Percentiles rank a stretch among this genome's conserved stretches.
These are phyloP conservation scores for Neodidymelliopsis sp. DNA, from an alignment of 2,329 filamentous ascomycete species.

Conservation along the genomic window DNA sequence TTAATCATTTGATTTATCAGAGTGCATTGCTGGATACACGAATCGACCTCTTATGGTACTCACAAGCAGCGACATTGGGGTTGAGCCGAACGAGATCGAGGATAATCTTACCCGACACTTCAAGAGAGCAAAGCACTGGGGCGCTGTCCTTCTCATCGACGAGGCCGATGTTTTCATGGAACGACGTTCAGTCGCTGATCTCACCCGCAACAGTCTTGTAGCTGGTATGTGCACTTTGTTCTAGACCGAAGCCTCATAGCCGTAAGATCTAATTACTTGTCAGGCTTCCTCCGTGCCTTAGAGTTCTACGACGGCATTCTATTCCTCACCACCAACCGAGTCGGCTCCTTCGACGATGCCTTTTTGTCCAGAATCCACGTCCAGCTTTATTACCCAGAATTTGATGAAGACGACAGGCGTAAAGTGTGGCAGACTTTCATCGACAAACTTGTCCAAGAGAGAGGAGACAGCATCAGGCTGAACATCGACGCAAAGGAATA, in stretches of 20 bases:
- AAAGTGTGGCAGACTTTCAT: conserved; percentile 39
- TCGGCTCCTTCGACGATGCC: conserved; percentile 78
- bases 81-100: conserved; percentile 21
- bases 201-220: conserved; percentile 44
- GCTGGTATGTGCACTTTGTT: conserved; percentile 17
- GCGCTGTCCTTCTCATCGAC: conserved; percentile 45
- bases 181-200: conserved; percentile 30
- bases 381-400: conserved; percentile 69
- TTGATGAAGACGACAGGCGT: conserved; percentile 10
- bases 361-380: conserved; percentile 88
- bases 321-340: conserved; percentile 46
- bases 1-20: conserved; percentile 4
- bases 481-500: conserved; percentile 23
- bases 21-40: conserved; percentile 34
- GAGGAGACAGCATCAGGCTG: conserved; percentile 12
- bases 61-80: conserved; percentile 27
- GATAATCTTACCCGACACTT: conserved; percentile 24
- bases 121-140: conserved; percentile 23
- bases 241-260: no score
- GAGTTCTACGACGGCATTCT: conserved; percentile 53
- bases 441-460: conserved; percentile 19
- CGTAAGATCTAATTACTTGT: background rate
- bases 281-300: conserved; percentile 46
- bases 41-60: conserved; percentile 30
- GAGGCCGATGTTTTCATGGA: conserved; percentile 52